phyloP scores from a whole-genome alignment of 2,329 filamentous ascomycete species.

The Mycosphaerella sp. region DNA sequence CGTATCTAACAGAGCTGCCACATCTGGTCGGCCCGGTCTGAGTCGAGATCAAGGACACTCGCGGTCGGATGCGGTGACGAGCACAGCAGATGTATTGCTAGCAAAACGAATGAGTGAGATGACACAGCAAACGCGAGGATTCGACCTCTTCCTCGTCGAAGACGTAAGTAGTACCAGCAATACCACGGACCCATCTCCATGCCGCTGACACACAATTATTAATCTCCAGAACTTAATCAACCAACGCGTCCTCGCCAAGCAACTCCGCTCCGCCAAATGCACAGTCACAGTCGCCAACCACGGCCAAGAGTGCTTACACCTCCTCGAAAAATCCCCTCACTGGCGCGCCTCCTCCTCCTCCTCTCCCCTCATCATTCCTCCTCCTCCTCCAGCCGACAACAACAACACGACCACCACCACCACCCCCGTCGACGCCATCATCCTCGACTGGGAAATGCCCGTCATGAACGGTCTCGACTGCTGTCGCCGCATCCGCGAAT shows the following conservation, averaged over 20 bases:
- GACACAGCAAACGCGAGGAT: background rate
- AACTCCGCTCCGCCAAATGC: constrained; percentile 21
- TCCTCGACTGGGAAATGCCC: constrained; percentile 29
- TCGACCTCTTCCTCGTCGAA: background rate
- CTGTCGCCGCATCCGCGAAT: constrained; percentile 20
- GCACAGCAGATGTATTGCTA: background rate
- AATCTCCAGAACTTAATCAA: constrained; percentile 22
- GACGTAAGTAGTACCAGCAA: background rate
- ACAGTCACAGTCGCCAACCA: constrained; percentile 24
- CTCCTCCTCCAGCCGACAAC: too few relatives aligned
- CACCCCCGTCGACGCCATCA: constrained; percentile 23
- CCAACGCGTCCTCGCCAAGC: constrained; percentile 23
- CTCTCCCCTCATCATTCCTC: too few relatives aligned
- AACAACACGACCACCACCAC: too few relatives aligned
- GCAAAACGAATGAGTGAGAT: background rate
- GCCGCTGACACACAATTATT: background rate
- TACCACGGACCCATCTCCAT: background rate
- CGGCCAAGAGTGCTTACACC: constrained; percentile 22
- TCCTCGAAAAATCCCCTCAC: constrained; percentile 10
- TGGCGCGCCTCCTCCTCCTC: constrained; percentile 7
- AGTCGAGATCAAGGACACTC: background rate
- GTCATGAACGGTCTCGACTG: constrained; percentile 27
- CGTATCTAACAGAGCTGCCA: background rate
- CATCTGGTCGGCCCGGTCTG: background rate
- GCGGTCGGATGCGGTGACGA: background rate